These are phyloP conservation scores for Sanghuangporus baumii DNA, from an alignment of 1,284 basidiomycete genomes.

Conservation along the genomic window DNA sequence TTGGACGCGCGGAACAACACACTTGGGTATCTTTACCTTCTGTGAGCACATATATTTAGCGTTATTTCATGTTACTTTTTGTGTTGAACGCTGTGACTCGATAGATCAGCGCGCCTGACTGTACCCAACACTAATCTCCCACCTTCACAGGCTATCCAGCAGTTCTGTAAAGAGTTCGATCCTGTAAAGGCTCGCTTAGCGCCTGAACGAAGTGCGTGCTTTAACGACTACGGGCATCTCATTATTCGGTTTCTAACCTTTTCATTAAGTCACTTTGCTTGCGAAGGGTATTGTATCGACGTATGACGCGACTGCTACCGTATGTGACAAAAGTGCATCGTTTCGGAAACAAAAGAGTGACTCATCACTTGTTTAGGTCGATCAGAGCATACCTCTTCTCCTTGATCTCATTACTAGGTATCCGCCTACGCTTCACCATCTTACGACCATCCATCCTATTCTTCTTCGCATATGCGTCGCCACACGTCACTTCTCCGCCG, in stretches of 20 bases:
- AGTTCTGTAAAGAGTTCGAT: conserved; percentile 54
- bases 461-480: conserved; percentile 47
- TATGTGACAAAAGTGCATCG: conserved; percentile 22
- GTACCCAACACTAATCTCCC: conserved; percentile 28
- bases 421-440: conserved; percentile 45
- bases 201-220: conserved; percentile 56
- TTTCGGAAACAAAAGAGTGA: background rate
- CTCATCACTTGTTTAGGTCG: conserved; percentile 28
- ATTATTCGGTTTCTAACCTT: background rate
- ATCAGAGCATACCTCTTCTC: conserved; percentile 52
- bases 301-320: conserved; percentile 16
- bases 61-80: too few species aligned
- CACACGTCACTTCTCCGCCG: conserved; percentile 44
- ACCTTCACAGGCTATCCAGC: conserved; percentile 38
- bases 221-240: background rate
- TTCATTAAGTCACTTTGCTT: conserved; percentile 28
- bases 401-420: conserved; percentile 55
- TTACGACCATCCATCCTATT: conserved; percentile 65
- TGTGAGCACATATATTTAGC: conserved; percentile 41
- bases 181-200: conserved; percentile 56
- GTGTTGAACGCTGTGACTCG: background rate
- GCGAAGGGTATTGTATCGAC: conserved; percentile 31
- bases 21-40: conserved; percentile 59
- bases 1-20: conserved; percentile 53
- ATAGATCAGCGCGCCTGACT: conserved; percentile 44